phyloP scores from a whole-genome alignment of 805 yeast species.

The Suhomyces sp. region DNA sequence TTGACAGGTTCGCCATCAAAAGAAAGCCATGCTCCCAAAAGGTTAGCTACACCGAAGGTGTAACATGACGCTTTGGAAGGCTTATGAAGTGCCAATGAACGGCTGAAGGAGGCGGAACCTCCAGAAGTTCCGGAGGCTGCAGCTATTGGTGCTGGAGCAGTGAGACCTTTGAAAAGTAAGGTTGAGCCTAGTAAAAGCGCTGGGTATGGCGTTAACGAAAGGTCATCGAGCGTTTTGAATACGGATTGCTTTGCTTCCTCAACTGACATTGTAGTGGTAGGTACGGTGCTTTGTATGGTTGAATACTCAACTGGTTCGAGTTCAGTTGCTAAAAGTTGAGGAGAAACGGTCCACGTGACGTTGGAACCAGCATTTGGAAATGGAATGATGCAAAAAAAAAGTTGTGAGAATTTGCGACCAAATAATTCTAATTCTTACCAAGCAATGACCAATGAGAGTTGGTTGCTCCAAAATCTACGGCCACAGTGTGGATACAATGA shows the following conservation, averaged over 20 bases:
- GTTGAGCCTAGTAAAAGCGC: constrained; percentile 13
- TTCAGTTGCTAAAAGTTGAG: not conserved
- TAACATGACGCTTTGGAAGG: constrained; percentile 46
- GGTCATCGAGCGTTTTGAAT: constrained; percentile 6
- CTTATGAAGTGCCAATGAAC: constrained; percentile 16
- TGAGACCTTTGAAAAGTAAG: constrained; percentile 11
- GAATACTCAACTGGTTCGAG: not conserved
- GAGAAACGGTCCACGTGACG: no score
- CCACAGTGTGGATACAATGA: not conserved
- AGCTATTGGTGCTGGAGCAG: constrained; percentile 4
- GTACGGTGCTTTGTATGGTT: not conserved
- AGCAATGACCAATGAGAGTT: not conserved
- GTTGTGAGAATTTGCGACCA: not conserved
- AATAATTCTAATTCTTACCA: not conserved
- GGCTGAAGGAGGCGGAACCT: constrained; percentile 19
- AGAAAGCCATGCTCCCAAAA: constrained; percentile 71
- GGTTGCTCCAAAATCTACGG: not conserved
- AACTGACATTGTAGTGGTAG: not conserved
- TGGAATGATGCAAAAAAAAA: no score
- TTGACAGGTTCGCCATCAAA: constrained; percentile 72
- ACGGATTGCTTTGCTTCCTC: constrained; percentile 3
- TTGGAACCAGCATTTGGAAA: no score
- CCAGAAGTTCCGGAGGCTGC: constrained; percentile 16
- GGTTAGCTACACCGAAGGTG: constrained; percentile 60
- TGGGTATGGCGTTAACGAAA: constrained; percentile 11